phyloP scores from a whole-genome alignment of 179 eudicot genomes.

The Spergularia azorica region DNA sequence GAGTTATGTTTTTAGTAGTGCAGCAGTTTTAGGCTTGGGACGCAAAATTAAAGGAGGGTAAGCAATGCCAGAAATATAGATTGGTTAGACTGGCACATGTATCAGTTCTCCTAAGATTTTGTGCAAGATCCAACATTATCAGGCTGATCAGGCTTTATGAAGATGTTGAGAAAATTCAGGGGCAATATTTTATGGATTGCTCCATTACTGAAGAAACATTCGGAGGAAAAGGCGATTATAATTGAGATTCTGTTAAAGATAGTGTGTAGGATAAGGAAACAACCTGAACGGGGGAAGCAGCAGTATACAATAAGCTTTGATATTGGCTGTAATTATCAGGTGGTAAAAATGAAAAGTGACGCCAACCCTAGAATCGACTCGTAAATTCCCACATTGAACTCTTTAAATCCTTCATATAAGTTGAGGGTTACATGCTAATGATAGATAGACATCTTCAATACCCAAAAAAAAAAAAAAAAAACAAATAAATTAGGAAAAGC shows the following conservation, averaged over 20 bases:
- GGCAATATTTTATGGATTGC: neutral
- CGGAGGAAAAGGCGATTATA: neutral
- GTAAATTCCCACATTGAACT: neutral
- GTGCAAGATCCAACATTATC: constrained; percentile 20
- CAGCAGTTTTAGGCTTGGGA: neutral
- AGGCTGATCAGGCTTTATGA: neutral
- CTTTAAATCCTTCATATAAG: neutral
- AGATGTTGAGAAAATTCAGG: constrained; percentile 1
- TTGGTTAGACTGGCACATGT: neutral
- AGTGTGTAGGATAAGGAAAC: neutral
- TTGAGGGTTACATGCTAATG: neutral
- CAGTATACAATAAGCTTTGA: too few species aligned
- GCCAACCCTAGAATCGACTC: neutral
- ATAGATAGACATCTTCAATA: neutral
- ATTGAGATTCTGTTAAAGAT: neutral
- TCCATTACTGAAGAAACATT: neutral
- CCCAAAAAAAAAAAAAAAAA: neutral
- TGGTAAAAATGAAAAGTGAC: neutral
- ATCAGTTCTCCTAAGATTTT: constrained; percentile 10
- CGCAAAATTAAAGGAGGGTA: constrained; percentile 1
- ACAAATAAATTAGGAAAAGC: neutral
- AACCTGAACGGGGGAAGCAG: too few species aligned
- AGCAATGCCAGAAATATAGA: neutral
- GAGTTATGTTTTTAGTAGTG: neutral
- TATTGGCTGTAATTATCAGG: neutral